Base-by-base conservation (phyloP, 441 rosid genomes). In the Erysimum cheiri region DNA sequence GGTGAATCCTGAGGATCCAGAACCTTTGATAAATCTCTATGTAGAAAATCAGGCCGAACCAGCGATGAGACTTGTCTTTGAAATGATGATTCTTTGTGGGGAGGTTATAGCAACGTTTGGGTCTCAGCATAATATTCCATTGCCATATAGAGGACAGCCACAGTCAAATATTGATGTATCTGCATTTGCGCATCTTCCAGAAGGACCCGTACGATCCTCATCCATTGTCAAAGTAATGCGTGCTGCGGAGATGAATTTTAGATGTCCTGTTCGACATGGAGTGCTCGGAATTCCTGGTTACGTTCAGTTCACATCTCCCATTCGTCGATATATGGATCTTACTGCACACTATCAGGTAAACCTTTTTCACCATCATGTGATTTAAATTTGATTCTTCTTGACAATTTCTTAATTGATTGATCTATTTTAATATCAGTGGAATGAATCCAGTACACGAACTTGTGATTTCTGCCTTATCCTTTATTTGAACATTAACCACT, bases 61-160 rank as follows among this genome's bases (percentile, higher is more conserved):
- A 59, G 98, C 97, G 35, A 88, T 94, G 99, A 85, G 90, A 71
- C 91, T 94, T 69, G 98, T 94, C 54, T 87, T 91, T 75, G 99
- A 94, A 85, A 88, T 94, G 97, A 94, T 94, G 98, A 81, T 94
- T 75, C 98, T 94, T 58, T 94, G 99, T 74, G 99, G 98, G 61
- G 99, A 94, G 77, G 92, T 74, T 73, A 62, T 94, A 72, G 99
- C 97, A 50, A 83, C 93, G 50, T 94, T 75, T 77, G 96, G 99
- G 46, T 86, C 85, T 52, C 67, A 52, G 77, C 84, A 90, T 71
- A 87, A 85, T 72, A 84, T 94, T 55, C 87, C 96, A 44, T 80
- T 94, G 79, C 98, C 99, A 5, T 94, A 92, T 77, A 82, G 99
- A 85, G 99, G 99, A 78, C 99, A 94, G 76, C 97, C 97, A 9